These are phyloP conservation scores for Penicillium sp. DNA, from an alignment of 2,329 filamentous ascomycete genomes.

Conservation along the genomic window DNA sequence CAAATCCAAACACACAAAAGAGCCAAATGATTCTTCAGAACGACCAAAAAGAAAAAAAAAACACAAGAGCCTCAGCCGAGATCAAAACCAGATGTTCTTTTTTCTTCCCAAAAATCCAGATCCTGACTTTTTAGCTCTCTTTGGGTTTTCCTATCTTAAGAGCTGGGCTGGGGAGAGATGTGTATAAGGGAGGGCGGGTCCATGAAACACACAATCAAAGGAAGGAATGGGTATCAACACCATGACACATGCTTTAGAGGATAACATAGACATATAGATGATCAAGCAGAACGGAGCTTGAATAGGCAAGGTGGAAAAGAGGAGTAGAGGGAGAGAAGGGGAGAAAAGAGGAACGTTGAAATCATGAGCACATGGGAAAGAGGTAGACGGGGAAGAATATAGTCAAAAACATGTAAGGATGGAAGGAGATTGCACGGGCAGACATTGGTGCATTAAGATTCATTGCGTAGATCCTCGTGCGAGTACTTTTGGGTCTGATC, in stretches of 20 bases:
- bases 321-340: constrained; percentile 7
- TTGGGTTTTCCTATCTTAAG: constrained; percentile 3
- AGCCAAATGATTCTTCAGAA: constrained; percentile 9
- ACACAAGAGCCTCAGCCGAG: not conserved
- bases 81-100: constrained; percentile 5
- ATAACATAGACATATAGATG: constrained; percentile 11
- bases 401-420: constrained; percentile 18
- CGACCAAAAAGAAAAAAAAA: constrained; percentile 1
- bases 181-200: constrained; percentile 9
- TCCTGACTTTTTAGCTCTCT: not conserved
- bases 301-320: constrained; percentile 15
- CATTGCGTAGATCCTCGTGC: constrained; percentile 35
- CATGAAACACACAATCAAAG: constrained; percentile 32
- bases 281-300: not conserved
- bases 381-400: constrained; percentile 10
- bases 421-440: constrained; percentile 28
- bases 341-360: constrained; percentile 27
- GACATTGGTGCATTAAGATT: constrained; percentile 22
- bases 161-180: constrained; percentile 3
- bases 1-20: constrained; percentile 16
- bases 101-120: not conserved
- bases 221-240: constrained; percentile 44
- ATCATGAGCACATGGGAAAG: constrained; percentile 35
- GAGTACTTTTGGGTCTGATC: constrained; percentile 36
- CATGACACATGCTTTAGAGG: constrained; percentile 39